Evolutionary conservation across 2,329 filamentous ascomycete species (phyloP).

Genomic region (Fusarium sacchari): DNA sequence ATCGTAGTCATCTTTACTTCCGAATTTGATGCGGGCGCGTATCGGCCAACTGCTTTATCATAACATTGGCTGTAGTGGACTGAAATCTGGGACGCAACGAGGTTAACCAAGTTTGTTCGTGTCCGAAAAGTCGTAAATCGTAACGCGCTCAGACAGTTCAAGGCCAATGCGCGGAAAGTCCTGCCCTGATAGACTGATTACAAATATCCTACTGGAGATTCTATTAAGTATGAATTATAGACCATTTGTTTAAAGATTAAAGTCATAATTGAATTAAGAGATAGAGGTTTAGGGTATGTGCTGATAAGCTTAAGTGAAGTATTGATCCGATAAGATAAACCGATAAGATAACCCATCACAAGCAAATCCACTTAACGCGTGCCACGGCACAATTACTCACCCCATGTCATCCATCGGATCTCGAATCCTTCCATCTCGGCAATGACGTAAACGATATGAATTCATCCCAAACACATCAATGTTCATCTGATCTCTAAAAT

Average conservation of each 20-base stretch:
- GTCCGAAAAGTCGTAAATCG: accelerated
- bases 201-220: accelerated
- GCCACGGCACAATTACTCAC: neutral
- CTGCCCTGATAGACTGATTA: accelerated
- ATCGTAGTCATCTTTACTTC: too few species aligned
- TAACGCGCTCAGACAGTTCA: accelerated
- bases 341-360: neutral
- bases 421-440: neutral
- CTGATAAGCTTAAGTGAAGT: accelerated
- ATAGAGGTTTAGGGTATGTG: neutral
- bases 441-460: neutral
- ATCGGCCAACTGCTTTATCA: too few species aligned
- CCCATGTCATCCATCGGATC: neutral
- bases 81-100: too few species aligned
- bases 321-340: neutral
- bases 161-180: neutral
- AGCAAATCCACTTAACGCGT: neutral
- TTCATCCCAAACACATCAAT: neutral
- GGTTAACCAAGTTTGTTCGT: too few species aligned
- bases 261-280: too few species aligned
- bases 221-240: accelerated
- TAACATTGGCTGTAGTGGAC: too few species aligned
- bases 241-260: accelerated
- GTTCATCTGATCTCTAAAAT: constrained; percentile 2
- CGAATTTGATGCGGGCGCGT: too few species aligned